Percentiles rank a stretch among this genome's conserved stretches.
phyloP scores from a whole-genome alignment of 108 stramenopile species.

The Bacterosira constricta region DNA sequence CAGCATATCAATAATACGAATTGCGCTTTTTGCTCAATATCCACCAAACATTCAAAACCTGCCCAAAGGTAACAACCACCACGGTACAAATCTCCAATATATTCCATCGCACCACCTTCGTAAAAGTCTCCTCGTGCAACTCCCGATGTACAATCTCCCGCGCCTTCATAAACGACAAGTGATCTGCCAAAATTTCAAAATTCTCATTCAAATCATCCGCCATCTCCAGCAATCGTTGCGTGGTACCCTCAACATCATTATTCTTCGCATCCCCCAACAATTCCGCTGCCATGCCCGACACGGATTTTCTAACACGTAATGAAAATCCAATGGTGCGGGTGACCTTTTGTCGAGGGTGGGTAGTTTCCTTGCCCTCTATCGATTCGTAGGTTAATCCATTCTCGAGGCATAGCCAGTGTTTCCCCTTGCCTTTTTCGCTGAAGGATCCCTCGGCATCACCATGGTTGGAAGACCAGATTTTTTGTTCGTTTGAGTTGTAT shows the following conservation, averaged over 20 bases:
- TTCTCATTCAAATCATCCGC: slow-evolving; percentile 36
- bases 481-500: slow-evolving; percentile 28
- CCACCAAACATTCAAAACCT: slow-evolving; percentile 49
- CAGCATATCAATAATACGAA: background rate
- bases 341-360: background rate
- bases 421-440: slow-evolving; percentile 19
- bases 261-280: background rate
- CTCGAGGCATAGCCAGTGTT: slow-evolving; percentile 42
- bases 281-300: background rate
- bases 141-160: slow-evolving; percentile 49
- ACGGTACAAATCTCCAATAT: slow-evolving; percentile 45
- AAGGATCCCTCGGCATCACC: slow-evolving; percentile 29
- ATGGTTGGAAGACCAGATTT: slow-evolving; percentile 30
- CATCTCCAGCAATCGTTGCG: slow-evolving; percentile 22
- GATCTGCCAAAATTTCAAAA: slow-evolving; percentile 41
- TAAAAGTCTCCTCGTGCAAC: slow-evolving; percentile 47
- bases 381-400: slow-evolving; percentile 36
- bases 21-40: slow-evolving; percentile 18
- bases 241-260: slow-evolving; percentile 24
- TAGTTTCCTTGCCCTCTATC: background rate
- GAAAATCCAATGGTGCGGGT: slow-evolving; percentile 49
- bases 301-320: slow-evolving; percentile 25
- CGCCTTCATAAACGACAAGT: slow-evolving; percentile 49
- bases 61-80: slow-evolving; percentile 31
- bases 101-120: slow-evolving; percentile 51